Conservation (phyloP, 352 stramenopile species). For the Phytophthora ramorum region DNA sequence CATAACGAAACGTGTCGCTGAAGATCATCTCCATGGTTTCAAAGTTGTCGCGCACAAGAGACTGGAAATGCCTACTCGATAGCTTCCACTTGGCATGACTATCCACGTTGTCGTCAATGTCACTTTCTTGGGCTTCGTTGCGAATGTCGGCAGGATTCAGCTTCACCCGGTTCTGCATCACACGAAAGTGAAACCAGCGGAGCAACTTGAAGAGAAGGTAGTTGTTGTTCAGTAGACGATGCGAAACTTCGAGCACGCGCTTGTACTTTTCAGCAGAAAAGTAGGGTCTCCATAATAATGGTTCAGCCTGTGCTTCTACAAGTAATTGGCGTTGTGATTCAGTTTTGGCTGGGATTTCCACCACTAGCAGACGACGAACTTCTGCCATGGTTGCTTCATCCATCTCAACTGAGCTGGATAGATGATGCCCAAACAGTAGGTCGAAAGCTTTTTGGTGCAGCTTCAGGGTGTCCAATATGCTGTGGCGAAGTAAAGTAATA, state of each 20-base stretch:
- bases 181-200: conserved; percentile 70
- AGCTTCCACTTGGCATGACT: conserved; percentile 59
- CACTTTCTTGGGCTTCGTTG: conserved; percentile 25
- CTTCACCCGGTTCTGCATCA: conserved; percentile 48
- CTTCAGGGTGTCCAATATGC: conserved; percentile 71
- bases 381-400: conserved; percentile 53
- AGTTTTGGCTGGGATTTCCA: conserved; percentile 57
- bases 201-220: conserved; percentile 81
- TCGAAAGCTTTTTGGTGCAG: conserved; percentile 65
- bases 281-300: conserved; percentile 62
- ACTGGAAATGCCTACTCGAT: conserved; percentile 58
- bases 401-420: conserved; percentile 60
- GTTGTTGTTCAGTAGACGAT: conserved; percentile 83
- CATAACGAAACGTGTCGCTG: conserved; percentile 73
- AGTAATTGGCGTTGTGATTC: conserved; percentile 65
- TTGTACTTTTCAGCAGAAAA: conserved; percentile 81
- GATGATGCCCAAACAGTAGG: conserved; percentile 70
- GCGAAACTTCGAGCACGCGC: conserved; percentile 60
- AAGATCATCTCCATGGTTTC: conserved; percentile 75
- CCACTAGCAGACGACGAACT: conserved; percentile 57
- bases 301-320: conserved; percentile 61
- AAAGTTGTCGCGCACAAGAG: conserved; percentile 71
- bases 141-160: conserved; percentile 61
- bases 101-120: conserved; percentile 13
- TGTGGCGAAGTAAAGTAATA: conserved; percentile 60